phyloP scores from a whole-genome alignment of 192 early-diverging fungal genomes.

The Coemansia furcata region DNA sequence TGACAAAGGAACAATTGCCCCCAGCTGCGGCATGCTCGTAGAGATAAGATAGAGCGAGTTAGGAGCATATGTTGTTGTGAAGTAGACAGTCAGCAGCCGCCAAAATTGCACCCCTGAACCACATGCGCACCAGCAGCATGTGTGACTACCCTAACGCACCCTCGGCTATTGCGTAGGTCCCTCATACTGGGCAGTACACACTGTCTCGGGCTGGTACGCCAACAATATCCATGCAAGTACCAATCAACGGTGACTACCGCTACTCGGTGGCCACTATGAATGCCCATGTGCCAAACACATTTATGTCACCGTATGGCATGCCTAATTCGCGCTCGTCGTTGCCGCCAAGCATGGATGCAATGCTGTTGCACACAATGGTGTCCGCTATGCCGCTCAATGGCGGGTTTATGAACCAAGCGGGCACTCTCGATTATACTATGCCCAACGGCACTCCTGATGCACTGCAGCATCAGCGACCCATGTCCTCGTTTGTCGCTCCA shows the following conservation, averaged over 20 bases:
- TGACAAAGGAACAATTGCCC: too few relatives aligned
- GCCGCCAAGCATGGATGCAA: neutral
- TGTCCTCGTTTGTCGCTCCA: slow-evolving; percentile 6
- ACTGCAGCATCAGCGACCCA: neutral
- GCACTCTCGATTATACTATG: neutral
- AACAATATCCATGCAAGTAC: slow-evolving; percentile 22
- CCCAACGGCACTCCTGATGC: neutral
- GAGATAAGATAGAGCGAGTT: too few relatives aligned
- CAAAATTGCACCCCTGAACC: neutral
- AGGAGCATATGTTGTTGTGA: slow-evolving; percentile 20
- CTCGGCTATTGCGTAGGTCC: neutral
- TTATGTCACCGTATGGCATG: neutral
- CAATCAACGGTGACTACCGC: slow-evolving; percentile 13
- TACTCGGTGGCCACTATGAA: slow-evolving; percentile 24
- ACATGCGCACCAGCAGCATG: slow-evolving; percentile 11
- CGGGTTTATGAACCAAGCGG: neutral
- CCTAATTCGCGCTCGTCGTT: neutral
- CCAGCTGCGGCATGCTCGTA: too few relatives aligned
- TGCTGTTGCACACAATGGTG: neutral
- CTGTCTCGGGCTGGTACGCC: slow-evolving; percentile 29
- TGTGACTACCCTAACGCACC: slow-evolving; percentile 14
- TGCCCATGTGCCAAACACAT: slow-evolving; percentile 2
- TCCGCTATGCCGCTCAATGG: neutral
- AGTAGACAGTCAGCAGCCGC: slow-evolving; percentile 22
- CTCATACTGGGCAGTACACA: neutral